phyloP scores from a whole-genome alignment of 2,329 filamentous ascomycete genomes.

The Beauveria pseudobassiana region DNA sequence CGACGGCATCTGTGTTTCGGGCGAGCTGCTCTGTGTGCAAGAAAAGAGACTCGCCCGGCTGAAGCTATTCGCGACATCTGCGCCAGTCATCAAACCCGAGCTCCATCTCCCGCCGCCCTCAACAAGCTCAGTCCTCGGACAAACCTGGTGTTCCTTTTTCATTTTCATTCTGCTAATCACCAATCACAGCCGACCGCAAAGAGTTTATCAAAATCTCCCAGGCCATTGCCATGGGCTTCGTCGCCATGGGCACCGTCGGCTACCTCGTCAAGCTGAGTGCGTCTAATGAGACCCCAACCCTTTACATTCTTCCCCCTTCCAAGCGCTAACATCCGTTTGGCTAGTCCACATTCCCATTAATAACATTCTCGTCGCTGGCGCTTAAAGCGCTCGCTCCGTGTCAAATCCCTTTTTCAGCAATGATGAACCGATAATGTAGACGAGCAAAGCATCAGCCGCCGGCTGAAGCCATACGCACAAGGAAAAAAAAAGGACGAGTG shows the following conservation, averaged over 20 bases:
- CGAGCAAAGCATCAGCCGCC: not conserved
- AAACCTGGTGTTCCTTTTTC: not conserved
- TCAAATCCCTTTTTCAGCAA: not conserved
- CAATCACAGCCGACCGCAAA: slow-evolving; percentile 29
- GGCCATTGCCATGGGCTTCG: slow-evolving; percentile 61
- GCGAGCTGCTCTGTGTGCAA: too few species aligned
- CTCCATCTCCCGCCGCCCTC: not conserved
- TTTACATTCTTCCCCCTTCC: not conserved
- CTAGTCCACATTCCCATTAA: slow-evolving; percentile 63
- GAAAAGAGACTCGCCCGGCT: too few species aligned
- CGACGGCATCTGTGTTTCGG: not conserved
- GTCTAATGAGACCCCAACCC: slow-evolving; percentile 16
- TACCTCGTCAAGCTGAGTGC: slow-evolving; percentile 64
- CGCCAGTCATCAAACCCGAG: not conserved
- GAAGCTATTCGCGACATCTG: not conserved
- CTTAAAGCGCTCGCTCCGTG: slow-evolving; percentile 33
- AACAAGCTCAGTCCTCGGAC: not conserved
- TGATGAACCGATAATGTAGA: not conserved
- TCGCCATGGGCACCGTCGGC: slow-evolving; percentile 63
- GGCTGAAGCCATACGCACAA: not conserved
- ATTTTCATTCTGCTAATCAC: not conserved
- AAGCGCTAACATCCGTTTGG: not conserved
- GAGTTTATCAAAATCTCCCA: slow-evolving; percentile 40
- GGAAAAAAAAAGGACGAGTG: not conserved
- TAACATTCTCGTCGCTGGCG: slow-evolving; percentile 61